These are phyloP conservation scores for Inonotus hispidus DNA, from an alignment of 1,284 basidiomycete species.

Conservation along the genomic window DNA sequence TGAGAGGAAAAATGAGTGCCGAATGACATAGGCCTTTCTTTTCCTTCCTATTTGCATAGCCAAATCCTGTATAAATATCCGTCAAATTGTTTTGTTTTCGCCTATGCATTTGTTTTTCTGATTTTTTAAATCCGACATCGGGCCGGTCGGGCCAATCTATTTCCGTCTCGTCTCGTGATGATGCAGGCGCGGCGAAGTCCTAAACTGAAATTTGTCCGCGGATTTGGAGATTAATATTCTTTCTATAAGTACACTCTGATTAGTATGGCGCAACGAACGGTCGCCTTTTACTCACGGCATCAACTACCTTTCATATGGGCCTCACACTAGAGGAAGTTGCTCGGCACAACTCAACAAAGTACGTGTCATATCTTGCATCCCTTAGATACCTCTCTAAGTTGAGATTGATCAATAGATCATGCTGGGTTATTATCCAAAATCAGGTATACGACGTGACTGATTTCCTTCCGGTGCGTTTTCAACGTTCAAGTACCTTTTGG, in stretches of 20 bases:
- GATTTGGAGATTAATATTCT: too few relatives aligned
- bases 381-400: background rate
- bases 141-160: too few relatives aligned
- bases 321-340: slow-evolving; percentile 40
- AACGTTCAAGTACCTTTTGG: background rate
- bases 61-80: too few relatives aligned
- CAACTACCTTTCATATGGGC: slow-evolving; percentile 8
- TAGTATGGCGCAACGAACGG: background rate
- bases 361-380: slow-evolving; percentile 13
- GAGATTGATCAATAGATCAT: slow-evolving; percentile 36
- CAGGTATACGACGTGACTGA: slow-evolving; percentile 82
- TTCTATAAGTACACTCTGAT: background rate
- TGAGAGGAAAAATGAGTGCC: too few relatives aligned
- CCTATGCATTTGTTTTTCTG: too few relatives aligned
- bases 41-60: too few relatives aligned
- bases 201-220: too few relatives aligned
- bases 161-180: background rate
- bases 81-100: too few relatives aligned
- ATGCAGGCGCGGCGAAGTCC: background rate
- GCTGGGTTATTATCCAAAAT: slow-evolving; percentile 84
- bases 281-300: background rate
- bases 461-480: slow-evolving; percentile 56
- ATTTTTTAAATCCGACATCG: too few relatives aligned
- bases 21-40: too few relatives aligned
- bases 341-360: slow-evolving; percentile 50